Evolutionary conservation across 257 asterid species (phyloP), one percentile per base, ranked within the genome.

Genomic region (Petunia secreta): DNA sequence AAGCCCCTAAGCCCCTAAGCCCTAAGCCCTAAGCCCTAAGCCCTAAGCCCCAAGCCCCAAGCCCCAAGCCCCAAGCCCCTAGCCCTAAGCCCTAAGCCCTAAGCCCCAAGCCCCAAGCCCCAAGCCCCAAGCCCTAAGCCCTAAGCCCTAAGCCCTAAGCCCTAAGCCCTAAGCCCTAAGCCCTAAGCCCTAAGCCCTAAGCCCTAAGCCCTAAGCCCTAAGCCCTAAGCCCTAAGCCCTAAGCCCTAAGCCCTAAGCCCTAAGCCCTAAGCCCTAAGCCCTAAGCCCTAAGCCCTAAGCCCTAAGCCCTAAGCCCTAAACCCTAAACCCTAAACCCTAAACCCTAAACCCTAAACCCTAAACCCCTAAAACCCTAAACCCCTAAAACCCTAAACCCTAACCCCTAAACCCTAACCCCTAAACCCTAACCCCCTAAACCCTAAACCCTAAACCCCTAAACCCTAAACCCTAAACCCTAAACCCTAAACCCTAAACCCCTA

Each of bases 1-100:
- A 3, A 38, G 36, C 9, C 74, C 74, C 74, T 65, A 38, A 65
- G 36, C 74, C 74, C 74, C 36, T 4, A 65, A 65, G 46, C 74
- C 74, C 36, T 4, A 65, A 65, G 6, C 74, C 74, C 74, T 65
- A 38, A 65, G 36, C 74, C 74, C 74, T 65, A 38, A 65, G 36
- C 74, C 74, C 74, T 65, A 38, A 65, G 36, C 74, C 74, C 74
- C 36, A 38, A 65, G 36, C 74, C 74, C 74, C 13, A 38, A 65
- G 36, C 74, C 74, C 74, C 36, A 25, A 59, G 13, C 6, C 65
- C 65, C 8, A 2, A 59, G 13, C 4, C 65, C 65, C 25, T 3
- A 25, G 13, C 65, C 65, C 25, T 3, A 25, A 48, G 6, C 53
- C 53, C 53, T 48, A 48, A 48, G 6, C 53, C 53, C 53, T 48